phyloP scores from a whole-genome alignment of 2,329 filamentous ascomycete species.

The Onygenales sp. region DNA sequence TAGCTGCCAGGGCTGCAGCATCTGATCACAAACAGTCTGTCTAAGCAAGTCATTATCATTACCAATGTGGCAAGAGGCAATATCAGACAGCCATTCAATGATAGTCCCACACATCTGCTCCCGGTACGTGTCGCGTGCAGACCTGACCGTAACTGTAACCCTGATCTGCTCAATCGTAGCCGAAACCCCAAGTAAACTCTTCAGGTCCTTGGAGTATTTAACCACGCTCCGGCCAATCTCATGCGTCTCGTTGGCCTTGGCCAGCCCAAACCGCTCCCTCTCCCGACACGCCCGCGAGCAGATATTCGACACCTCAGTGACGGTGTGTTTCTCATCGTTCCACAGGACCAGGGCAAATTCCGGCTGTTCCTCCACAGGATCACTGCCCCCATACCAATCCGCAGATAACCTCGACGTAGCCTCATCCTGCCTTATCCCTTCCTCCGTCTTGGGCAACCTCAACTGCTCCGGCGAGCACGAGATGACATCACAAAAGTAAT shows the following conservation, averaged over 20 bases:
- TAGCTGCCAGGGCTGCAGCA: constrained; percentile 76
- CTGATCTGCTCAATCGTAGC: constrained; percentile 90
- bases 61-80: constrained; percentile 78
- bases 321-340: constrained; percentile 98
- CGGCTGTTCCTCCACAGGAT: constrained; percentile 52
- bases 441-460: constrained; percentile 70
- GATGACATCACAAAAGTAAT: constrained; percentile 96
- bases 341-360: constrained; percentile 83
- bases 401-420: constrained; percentile 64
- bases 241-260: constrained; percentile 80
- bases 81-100: constrained; percentile 90
- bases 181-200: constrained; percentile 65
- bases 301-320: constrained; percentile 81
- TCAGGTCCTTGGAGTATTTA: constrained; percentile 63
- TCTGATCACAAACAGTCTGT: constrained; percentile 78
- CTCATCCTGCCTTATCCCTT: constrained; percentile 75
- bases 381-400: constrained; percentile 60
- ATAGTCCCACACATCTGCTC: constrained; percentile 99
- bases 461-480: constrained; percentile 96
- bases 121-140: constrained; percentile 86
- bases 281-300: constrained; percentile 81
- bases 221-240: constrained; percentile 79
- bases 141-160: constrained; percentile 88
- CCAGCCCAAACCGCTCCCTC: constrained; percentile 56
- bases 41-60: constrained; percentile 70